phyloP scores from a whole-genome alignment of 345 rosid species.

The Acer yangbiense region DNA sequence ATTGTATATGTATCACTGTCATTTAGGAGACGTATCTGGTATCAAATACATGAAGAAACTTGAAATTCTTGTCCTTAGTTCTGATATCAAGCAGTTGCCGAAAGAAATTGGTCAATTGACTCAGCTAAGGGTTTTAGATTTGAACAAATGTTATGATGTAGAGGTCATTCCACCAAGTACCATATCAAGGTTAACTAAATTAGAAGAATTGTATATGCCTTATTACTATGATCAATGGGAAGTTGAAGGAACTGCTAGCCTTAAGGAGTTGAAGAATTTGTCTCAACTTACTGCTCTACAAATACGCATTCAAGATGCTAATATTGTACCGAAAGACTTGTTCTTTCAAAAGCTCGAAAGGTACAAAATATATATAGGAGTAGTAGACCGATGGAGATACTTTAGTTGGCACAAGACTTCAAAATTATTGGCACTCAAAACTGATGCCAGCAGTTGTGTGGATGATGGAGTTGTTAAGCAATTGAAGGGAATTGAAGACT shows the following conservation, averaged over 20 bases:
- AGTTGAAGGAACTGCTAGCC: neutral
- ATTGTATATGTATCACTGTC: slow-evolving; percentile 13
- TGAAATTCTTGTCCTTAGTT: slow-evolving; percentile 25
- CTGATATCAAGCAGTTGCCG: slow-evolving; percentile 12
- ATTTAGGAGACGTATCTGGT: neutral
- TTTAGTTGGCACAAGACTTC: too few relatives aligned
- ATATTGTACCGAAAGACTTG: too few relatives aligned
- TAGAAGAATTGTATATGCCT: slow-evolving; percentile 33
- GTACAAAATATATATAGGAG: too few relatives aligned
- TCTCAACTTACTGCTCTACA: too few relatives aligned
- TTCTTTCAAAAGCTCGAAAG: too few relatives aligned
- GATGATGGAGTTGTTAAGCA: neutral
- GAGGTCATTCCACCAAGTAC: slow-evolving; percentile 8
- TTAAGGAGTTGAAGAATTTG: too few relatives aligned
- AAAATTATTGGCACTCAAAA: neutral
- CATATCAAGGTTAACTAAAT: slow-evolving; percentile 13
- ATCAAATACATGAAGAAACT: slow-evolving; percentile 1
- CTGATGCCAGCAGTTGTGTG: too few relatives aligned
- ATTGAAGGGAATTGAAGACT: neutral
- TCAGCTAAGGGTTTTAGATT: slow-evolving; percentile 11
- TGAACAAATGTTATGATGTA: slow-evolving; percentile 49
- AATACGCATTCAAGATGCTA: too few relatives aligned
- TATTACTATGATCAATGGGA: slow-evolving; percentile 23
- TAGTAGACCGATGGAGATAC: too few relatives aligned
- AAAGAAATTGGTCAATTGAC: slow-evolving; percentile 23